Conservation (phyloP, 2,329 filamentous ascomycete species). For the Clonostachys chloroleuca region DNA sequence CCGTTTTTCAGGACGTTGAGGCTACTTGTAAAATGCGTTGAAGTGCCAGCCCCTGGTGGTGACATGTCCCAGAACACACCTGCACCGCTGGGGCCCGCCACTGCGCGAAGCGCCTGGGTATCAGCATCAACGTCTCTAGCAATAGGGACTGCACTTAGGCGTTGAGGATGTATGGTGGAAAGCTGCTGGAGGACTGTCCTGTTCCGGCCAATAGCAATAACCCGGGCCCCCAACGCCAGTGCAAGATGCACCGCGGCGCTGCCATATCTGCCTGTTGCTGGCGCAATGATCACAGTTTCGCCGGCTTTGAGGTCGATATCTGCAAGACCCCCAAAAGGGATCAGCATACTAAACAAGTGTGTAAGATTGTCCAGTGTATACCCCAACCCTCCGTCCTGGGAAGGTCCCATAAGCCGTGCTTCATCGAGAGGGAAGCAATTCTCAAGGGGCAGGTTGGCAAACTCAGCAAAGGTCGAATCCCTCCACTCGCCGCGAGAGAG, state of each 20-base stretch:
- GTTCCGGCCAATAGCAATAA: slow-evolving; percentile 46
- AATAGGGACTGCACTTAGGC: slow-evolving; percentile 30
- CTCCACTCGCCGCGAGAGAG: slow-evolving; percentile 21
- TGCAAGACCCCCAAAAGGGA: slow-evolving; percentile 38
- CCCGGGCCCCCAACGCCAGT: slow-evolving; percentile 42
- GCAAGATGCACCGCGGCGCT: slow-evolving; percentile 42
- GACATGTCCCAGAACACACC: slow-evolving; percentile 43
- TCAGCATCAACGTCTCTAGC: slow-evolving; percentile 8
- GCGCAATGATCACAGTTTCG: slow-evolving; percentile 41
- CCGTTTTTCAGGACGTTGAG: slow-evolving; percentile 17
- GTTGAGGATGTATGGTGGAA: slow-evolving; percentile 17
- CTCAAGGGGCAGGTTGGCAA: slow-evolving; percentile 23
- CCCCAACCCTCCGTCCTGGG: slow-evolving; percentile 11
- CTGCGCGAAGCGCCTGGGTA: slow-evolving; percentile 15
- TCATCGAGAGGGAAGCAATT: slow-evolving; percentile 24
- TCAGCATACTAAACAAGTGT: slow-evolving; percentile 14
- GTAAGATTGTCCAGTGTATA: too few relatives aligned
- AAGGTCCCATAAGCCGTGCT: slow-evolving; percentile 4
- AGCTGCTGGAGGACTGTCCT: slow-evolving; percentile 14
- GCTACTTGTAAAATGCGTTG: too few relatives aligned
- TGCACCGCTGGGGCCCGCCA: neutral
- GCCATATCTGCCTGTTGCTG: slow-evolving; percentile 45
- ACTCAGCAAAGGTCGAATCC: slow-evolving; percentile 20
- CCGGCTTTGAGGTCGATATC: slow-evolving; percentile 35
- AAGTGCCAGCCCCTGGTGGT: slow-evolving; percentile 19